Base-by-base conservation (phyloP, 78 protist genomes). In the Emiliania huxleyi region DNA sequence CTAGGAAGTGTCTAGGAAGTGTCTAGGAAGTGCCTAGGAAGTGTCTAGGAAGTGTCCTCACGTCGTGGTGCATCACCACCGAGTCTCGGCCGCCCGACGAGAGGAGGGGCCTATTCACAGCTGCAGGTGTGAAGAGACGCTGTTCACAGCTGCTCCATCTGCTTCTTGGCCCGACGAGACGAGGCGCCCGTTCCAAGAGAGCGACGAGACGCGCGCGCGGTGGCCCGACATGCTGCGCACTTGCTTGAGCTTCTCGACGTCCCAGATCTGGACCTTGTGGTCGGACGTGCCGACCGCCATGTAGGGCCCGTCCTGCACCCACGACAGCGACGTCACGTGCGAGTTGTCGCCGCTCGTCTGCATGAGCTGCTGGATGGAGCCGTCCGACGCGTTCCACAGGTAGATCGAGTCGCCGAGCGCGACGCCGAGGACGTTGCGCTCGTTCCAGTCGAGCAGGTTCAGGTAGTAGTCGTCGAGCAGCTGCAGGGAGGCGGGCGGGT, bases 391-490 rank as follows among this genome's bases (percentile, higher is more conserved):
- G 95, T 98, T 98, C 99, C 99, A 99, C 44, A 99, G 94, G 95
- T 98, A 99, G 33, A 98, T 99, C 22, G 97, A 48, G 73, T 92
- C 88, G 69, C 97, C 97, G 19, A 99, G 98, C 19, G 98, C 99
- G 44, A 99, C 98, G 22, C 99, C 99, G 19, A 99, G 95, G 40
- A 95, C 75, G 94, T 98, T 97, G 49, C 89, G 42, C 44, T 90
- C 4, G 91, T 90, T 43, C 99, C 99, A 99, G 95, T 99, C 99
- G n/a, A 99, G 94, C 19, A 98, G 95, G 95, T 99, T 99, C 56
- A 98, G 93, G 94, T 99, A 99, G 92, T 91, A 99, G 96, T 99
- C 99, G 83, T 98, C 99, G 26, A 90, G 90, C 29, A 99, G 79
- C 44, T 96, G n/a, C n/a, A n/a, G n/a, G n/a, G n/a, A n/a, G n/a